These are phyloP conservation scores for Verticillium isaacii DNA, from an alignment of 2,329 filamentous ascomycete genomes.

Conservation along the genomic window DNA sequence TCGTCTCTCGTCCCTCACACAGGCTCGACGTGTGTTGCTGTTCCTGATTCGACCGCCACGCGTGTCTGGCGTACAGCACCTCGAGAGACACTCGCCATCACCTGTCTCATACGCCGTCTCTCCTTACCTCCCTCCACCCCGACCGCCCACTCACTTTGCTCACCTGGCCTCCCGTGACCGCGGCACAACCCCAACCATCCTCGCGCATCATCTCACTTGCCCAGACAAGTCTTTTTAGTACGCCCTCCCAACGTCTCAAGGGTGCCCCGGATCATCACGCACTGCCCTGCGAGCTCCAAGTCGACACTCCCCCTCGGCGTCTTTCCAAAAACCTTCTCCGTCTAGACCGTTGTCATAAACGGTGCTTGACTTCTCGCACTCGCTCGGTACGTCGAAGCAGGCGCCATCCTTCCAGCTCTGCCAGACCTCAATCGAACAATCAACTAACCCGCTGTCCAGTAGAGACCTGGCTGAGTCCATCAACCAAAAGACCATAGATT, in stretches of 20 bases:
- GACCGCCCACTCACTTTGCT: not conserved
- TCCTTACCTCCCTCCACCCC: not conserved
- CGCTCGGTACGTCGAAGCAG: not conserved
- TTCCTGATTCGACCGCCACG: not conserved
- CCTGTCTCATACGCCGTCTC: not conserved
- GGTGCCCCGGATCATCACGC: not conserved
- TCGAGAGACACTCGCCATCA: not conserved
- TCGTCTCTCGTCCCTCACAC: not conserved
- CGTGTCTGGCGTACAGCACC: not conserved
- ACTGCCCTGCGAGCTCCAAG: not conserved
- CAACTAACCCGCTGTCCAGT: not conserved
- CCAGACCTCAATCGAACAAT: not conserved
- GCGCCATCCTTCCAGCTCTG: not conserved
- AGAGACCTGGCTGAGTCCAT: not conserved
- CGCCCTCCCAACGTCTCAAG: not conserved
- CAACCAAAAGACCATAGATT: not conserved
- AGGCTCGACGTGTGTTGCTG: not conserved
- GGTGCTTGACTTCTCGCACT: not conserved
- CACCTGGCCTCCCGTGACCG: not conserved
- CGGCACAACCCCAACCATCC: not conserved
- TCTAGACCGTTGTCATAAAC: no score
- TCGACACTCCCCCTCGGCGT: not conserved
- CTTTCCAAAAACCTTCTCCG: not conserved
- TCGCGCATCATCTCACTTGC: not conserved
- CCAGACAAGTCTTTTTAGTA: not conserved